Base-by-base conservation (phyloP, 192 early-diverging fungal species). In the Mortierella antarctica region DNA sequence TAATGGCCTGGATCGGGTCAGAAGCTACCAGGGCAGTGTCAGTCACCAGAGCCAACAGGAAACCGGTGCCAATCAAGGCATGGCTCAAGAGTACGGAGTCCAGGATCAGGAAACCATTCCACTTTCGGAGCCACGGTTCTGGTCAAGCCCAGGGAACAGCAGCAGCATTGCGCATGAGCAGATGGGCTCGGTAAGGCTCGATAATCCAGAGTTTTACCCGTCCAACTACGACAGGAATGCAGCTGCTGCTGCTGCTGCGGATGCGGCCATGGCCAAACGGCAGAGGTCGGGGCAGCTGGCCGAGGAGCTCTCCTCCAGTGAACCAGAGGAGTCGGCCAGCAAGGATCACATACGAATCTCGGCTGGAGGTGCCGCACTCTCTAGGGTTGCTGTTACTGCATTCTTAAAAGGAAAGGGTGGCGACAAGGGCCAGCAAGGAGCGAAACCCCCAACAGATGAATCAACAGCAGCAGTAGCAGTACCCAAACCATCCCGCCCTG, bases 161-260 rank as follows among this genome's bases (percentile, higher is more conserved):
- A 31, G 31, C 31, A 31, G 31, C 31, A 31, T 31, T 31, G 31
- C 31, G 3, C 31, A 31, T 1, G 31, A 31, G 31, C 31, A 31
- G 10, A 23, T 47, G 46, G 46, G 20, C 5, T 42, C 63, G 6
- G 2, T 17, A 14, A 7, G 17, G 13, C 11, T 53, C 6, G 23
- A 47, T 17, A 56, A 9, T 7, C 15, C 65, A 3, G 57, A 39
- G 10, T 41, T 66, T 21, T 66, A 56, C 7, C 20, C 76, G 20
- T 71, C 76, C 7, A 79, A 46, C 39, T 79, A 67, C 47, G 69
- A 79, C 14, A 62, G 62, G 6, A 71, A 67, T 44, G 76, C 76
- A 5, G 69, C 76, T 1, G 76, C 69, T 0, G 76, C 76, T 44
- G 76, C 76, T 5, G 62, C 56, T 0, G 55, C 47, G 39, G 62